phyloP scores from a whole-genome alignment of 352 stramenopile species.

The Pythium guiyangense region DNA sequence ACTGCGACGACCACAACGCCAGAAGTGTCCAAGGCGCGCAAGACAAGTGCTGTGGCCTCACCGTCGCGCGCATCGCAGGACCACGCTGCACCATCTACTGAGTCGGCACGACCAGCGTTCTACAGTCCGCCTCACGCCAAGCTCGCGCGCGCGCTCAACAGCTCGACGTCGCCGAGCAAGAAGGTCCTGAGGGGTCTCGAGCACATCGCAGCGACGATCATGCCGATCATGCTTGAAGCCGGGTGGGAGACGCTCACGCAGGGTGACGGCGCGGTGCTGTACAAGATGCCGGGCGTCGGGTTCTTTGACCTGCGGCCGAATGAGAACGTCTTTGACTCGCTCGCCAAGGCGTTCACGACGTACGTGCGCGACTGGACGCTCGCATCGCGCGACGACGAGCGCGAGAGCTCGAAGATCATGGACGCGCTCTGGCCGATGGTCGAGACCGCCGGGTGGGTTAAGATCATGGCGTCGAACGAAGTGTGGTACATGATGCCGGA shows the following conservation, averaged over 20 bases:
- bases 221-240: slow-evolving; percentile 45
- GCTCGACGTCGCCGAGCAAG: slow-evolving; percentile 13
- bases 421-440: slow-evolving; percentile 61
- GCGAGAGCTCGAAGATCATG: slow-evolving; percentile 22
- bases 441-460: slow-evolving; percentile 46
- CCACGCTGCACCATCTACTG: too few relatives aligned
- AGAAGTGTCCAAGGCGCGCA: neutral
- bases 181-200: slow-evolving; percentile 19
- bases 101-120: slow-evolving; percentile 8
- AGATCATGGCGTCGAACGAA: slow-evolving; percentile 40
- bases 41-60: slow-evolving; percentile 12
- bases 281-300: slow-evolving; percentile 57
- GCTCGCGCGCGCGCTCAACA: slow-evolving; percentile 9
- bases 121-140: slow-evolving; percentile 14
- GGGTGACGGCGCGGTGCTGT: slow-evolving; percentile 43
- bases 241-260: slow-evolving; percentile 66
- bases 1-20: neutral
- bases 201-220: slow-evolving; percentile 35
- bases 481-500: slow-evolving; percentile 61
- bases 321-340: slow-evolving; percentile 74
- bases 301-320: slow-evolving; percentile 74
- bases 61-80: slow-evolving; percentile 1
- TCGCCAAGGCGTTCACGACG: slow-evolving; percentile 47
- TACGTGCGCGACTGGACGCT: slow-evolving; percentile 45
- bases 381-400: slow-evolving; percentile 9